Conservation (phyloP, 2,329 filamentous ascomycete genomes). For the Sphaceloma murrayae region DNA sequence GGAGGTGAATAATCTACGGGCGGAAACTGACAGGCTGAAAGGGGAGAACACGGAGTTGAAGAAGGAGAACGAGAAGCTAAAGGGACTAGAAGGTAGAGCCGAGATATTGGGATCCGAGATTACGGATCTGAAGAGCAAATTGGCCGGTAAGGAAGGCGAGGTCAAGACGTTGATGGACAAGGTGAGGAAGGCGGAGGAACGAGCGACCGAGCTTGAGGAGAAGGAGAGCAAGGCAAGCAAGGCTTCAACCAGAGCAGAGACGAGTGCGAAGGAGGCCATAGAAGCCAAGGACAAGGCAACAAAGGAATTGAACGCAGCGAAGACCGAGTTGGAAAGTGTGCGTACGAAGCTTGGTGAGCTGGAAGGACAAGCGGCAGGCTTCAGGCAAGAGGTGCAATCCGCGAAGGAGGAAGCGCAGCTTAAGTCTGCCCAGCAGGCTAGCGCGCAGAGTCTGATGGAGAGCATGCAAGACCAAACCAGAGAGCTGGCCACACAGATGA, state of each 20-base stretch:
- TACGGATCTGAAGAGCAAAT: slow-evolving; percentile 56
- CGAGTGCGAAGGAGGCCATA: slow-evolving; percentile 66
- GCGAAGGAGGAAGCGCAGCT: slow-evolving; percentile 73
- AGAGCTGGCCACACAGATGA: slow-evolving; percentile 83
- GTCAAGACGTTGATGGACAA: slow-evolving; percentile 70
- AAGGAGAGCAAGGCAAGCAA: slow-evolving; percentile 63
- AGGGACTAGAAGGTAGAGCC: slow-evolving; percentile 69
- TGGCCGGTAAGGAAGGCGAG: slow-evolving; percentile 66
- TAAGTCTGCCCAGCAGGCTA: slow-evolving; percentile 76
- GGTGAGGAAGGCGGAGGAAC: slow-evolving; percentile 62
- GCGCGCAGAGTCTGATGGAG: slow-evolving; percentile 72
- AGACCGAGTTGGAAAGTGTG: slow-evolving; percentile 56
- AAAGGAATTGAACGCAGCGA: slow-evolving; percentile 59
- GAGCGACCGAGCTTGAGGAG: slow-evolving; percentile 67
- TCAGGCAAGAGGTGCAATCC: slow-evolving; percentile 57
- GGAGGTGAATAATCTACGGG: slow-evolving; percentile 68
- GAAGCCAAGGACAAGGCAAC: slow-evolving; percentile 62
- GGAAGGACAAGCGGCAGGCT: slow-evolving; percentile 61
- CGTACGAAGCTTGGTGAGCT: slow-evolving; percentile 57
- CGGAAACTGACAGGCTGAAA: slow-evolving; percentile 67
- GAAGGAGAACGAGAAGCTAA: slow-evolving; percentile 53
- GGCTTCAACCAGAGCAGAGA: slow-evolving; percentile 67
- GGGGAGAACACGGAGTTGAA: slow-evolving; percentile 64
- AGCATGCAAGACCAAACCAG: slow-evolving; percentile 89
- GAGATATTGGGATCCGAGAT: slow-evolving; percentile 72